Evolutionary conservation across 306 rosid genomes (phyloP).

Genomic region (Vigna nakashimae): DNA sequence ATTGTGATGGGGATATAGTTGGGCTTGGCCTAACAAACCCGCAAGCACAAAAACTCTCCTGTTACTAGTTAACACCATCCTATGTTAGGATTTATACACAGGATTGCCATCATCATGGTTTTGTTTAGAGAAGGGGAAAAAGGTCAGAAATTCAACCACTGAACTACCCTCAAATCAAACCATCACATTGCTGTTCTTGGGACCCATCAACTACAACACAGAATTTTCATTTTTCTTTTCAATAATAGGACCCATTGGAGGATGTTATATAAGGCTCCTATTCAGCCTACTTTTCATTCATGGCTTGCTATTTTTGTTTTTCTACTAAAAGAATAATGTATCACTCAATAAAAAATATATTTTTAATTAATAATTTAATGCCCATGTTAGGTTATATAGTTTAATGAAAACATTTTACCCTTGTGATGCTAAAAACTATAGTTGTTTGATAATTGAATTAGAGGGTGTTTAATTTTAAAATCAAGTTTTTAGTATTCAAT

Average conservation of each 20-base stretch:
- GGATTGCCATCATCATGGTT: conserved; percentile 41
- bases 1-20: conserved; percentile 41
- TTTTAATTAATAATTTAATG: too few species aligned
- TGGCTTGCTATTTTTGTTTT: background rate
- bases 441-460: too few species aligned
- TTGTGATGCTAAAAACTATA: too few species aligned
- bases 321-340: background rate
- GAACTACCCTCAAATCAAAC: background rate
- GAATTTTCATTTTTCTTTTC: background rate
- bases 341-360: background rate
- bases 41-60: conserved; percentile 11
- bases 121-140: conserved; percentile 2
- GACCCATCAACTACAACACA: conserved; percentile 43
- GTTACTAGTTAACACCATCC: background rate
- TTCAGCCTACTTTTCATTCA: background rate
- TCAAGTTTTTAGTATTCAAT: too few species aligned
- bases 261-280: background rate
- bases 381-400: too few species aligned
- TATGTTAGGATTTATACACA: conserved; percentile 30
- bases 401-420: too few species aligned
- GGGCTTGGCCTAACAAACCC: conserved; percentile 56
- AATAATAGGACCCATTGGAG: conserved; percentile 28
- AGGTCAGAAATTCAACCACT: conserved; percentile 30
- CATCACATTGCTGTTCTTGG: conserved; percentile 26
- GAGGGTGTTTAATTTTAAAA: too few species aligned